A percentile compares a stretch with the other conserved stretches of the same genome.
phyloP scores from a whole-genome alignment of 768 basidiomycete genomes.

The Mycena amicta region DNA sequence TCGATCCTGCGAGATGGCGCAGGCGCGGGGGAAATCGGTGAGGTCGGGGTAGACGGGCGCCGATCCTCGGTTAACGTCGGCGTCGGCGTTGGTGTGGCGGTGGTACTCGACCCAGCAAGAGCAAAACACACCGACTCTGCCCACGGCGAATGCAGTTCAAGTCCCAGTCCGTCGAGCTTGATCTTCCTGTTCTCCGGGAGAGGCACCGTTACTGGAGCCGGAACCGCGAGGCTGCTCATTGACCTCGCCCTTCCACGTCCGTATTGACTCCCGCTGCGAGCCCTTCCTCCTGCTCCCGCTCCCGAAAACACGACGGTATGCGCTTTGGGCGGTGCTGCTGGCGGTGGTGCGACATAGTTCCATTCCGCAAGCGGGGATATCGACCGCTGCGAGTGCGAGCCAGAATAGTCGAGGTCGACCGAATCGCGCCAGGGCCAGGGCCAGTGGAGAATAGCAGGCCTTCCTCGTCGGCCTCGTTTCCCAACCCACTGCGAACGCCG shows the following conservation, averaged over 20 bases:
- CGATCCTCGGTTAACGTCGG: constrained; percentile 16
- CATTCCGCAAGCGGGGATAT: constrained; percentile 40
- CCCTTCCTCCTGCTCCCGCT: constrained; percentile 31
- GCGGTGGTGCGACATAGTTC: constrained; percentile 38
- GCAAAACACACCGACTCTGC: constrained; percentile 42
- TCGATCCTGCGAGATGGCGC: neutral
- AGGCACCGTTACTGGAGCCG: neutral
- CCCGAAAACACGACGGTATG: constrained; percentile 21
- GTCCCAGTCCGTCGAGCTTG: constrained; percentile 35
- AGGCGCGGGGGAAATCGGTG: constrained; percentile 15
- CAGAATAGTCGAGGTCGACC: constrained; percentile 33
- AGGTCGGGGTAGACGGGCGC: constrained; percentile 6
- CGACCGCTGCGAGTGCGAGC: constrained; percentile 35
- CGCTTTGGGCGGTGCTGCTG: constrained; percentile 16
- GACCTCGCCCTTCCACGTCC: constrained; percentile 9
- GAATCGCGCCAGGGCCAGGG: too few species aligned
- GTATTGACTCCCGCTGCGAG: constrained; percentile 28
- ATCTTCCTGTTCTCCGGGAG: constrained; percentile 27
- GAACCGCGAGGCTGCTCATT: too few species aligned
- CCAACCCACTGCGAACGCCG: constrained; percentile 50
- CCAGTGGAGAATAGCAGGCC: constrained; percentile 46
- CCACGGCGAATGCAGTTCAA: constrained; percentile 43
- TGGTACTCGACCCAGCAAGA: constrained; percentile 23
- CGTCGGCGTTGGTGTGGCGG: constrained; percentile 2
- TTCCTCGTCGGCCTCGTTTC: constrained; percentile 28